Evolutionary conservation across 345 rosid genomes (phyloP).

Genomic region (Schrenkiella parvula): DNA sequence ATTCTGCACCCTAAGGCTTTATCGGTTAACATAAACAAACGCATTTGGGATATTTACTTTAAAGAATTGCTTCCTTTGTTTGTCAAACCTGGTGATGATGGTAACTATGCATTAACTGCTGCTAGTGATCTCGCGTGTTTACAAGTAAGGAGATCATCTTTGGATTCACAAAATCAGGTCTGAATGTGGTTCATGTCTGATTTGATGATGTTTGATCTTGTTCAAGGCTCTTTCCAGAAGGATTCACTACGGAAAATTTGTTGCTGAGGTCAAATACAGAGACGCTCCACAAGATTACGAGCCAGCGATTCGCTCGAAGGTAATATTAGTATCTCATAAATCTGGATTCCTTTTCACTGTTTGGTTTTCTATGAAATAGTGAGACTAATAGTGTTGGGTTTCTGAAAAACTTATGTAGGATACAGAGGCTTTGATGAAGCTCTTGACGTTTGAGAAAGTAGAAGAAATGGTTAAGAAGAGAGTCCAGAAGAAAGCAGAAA

Average conservation of each 20-base stretch:
- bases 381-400: not conserved
- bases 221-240: slow-evolving; percentile 79
- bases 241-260: slow-evolving; percentile 82
- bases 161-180: not conserved
- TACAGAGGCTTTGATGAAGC: slow-evolving; percentile 55
- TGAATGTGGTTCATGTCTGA: not conserved
- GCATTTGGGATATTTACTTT: slow-evolving; percentile 67
- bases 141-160: slow-evolving; percentile 45
- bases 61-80: slow-evolving; percentile 68
- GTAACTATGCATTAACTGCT: slow-evolving; percentile 70
- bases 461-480: slow-evolving; percentile 84
- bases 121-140: slow-evolving; percentile 63
- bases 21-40: slow-evolving; percentile 55
- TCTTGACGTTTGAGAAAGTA: slow-evolving; percentile 60
- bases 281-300: slow-evolving; percentile 64
- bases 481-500: slow-evolving; percentile 69
- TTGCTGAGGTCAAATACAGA: slow-evolving; percentile 83
- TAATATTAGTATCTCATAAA: slow-evolving; percentile 8
- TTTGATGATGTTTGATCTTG: slow-evolving; percentile 5
- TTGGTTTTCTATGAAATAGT: not conserved
- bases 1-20: slow-evolving; percentile 57
- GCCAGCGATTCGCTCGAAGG: slow-evolving; percentile 71
- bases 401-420: slow-evolving; percentile 43
- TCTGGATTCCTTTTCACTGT: not conserved
- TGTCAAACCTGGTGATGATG: slow-evolving; percentile 66